These are phyloP conservation scores for Clohesyomyces aquaticus DNA, from an alignment of 495 filamentous ascomycete genomes.

Conservation along the genomic window DNA sequence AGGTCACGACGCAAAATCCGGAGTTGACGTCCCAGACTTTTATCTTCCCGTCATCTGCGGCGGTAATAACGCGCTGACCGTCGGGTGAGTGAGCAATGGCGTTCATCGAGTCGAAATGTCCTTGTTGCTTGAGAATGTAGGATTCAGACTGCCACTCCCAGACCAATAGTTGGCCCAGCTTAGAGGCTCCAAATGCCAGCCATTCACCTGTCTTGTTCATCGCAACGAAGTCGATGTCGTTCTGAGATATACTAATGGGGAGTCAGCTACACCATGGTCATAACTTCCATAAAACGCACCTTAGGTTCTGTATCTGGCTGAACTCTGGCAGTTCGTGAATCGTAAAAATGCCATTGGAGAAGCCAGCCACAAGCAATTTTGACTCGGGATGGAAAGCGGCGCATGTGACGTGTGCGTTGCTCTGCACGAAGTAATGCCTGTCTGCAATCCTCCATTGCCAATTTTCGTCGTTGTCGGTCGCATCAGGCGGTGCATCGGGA, in stretches of 20 bases:
- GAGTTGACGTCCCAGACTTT: constrained; percentile 98
- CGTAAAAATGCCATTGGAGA: constrained; percentile 90
- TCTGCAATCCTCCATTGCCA: constrained; percentile 83
- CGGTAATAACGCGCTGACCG: constrained; percentile 87
- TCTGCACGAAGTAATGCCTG: constrained; percentile 90
- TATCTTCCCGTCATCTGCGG: constrained; percentile 94
- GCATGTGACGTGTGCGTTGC: constrained; percentile 82
- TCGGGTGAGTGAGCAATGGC: constrained; percentile 90
- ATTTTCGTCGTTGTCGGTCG: constrained; percentile 61
- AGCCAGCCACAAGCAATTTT: constrained; percentile 86
- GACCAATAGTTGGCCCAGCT: constrained; percentile 88
- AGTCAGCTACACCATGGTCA: constrained; percentile 39
- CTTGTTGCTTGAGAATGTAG: constrained; percentile 98
- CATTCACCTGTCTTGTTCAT: constrained; percentile 94
- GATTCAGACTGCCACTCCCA: constrained; percentile 99
- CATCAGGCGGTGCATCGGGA: constrained; percentile 51
- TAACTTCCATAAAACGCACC: constrained; percentile 47
- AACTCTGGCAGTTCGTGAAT: constrained; percentile 97
- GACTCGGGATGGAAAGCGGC: constrained; percentile 84
- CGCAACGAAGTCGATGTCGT: constrained; percentile 89
- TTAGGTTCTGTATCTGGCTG: constrained; percentile 85
- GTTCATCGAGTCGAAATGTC: constrained; percentile 97
- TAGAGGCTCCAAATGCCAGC: constrained; percentile 97
- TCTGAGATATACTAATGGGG: constrained; percentile 80
- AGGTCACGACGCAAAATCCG: constrained; percentile 96